Evolutionary conservation across 768 basidiomycete species (phyloP).

Genomic region (Auricularia cornea): DNA sequence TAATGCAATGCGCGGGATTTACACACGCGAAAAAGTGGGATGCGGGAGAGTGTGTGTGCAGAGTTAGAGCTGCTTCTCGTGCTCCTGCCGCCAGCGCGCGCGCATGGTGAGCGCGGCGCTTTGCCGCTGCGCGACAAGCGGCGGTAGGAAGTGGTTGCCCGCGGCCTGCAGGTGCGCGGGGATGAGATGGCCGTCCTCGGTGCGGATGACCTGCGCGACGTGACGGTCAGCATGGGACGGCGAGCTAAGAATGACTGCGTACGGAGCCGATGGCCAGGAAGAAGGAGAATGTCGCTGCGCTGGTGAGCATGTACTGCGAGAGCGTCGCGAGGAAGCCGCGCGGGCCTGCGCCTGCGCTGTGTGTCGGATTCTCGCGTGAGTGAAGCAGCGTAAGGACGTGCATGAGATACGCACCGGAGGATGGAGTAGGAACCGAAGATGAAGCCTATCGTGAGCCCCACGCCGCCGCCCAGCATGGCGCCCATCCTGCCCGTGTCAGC

Average conservation of each 20-base stretch:
- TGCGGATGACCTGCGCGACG: conserved; percentile 71
- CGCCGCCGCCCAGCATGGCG: conserved; percentile 85
- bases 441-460: conserved; percentile 95
- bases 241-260: conserved; percentile 21
- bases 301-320: conserved; percentile 97
- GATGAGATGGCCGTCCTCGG: conserved; percentile 43
- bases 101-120: background rate
- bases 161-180: conserved; percentile 48
- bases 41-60: background rate
- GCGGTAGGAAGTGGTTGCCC: background rate
- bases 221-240: conserved; percentile 5
- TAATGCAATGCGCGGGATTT: background rate
- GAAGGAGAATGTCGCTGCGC: conserved; percentile 94
- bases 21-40: background rate
- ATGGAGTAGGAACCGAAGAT: conserved; percentile 94
- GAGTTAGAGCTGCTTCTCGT: background rate
- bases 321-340: conserved; percentile 85
- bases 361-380: conserved; percentile 1
- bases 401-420: conserved; percentile 52
- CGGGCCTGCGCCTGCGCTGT: conserved; percentile 82
- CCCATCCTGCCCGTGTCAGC: conserved; percentile 55
- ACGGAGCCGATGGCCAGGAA: conserved; percentile 95
- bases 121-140: background rate
- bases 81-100: conserved; percentile 1
- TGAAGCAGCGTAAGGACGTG: conserved; percentile 4